Base-by-base conservation (phyloP, 2,329 filamentous ascomycete genomes). In the Alternaria gansuensis region DNA sequence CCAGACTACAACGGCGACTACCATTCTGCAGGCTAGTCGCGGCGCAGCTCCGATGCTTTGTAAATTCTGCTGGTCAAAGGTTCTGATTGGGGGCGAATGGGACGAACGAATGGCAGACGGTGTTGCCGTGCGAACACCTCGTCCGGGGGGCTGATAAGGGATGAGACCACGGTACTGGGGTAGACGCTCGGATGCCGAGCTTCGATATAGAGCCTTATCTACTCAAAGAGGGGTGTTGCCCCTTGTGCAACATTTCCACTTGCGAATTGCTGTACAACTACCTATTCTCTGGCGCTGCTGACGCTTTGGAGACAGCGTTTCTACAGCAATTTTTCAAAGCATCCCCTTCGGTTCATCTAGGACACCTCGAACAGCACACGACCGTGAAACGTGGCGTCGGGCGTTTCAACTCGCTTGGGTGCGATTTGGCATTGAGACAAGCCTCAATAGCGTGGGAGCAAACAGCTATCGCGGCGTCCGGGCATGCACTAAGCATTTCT, bases 111-210 rank as follows among this genome's bases (percentile, higher is more conserved):
- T 64, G 51, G 63, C 48, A 43, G 54, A 24, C 58, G 54, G 64
- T 48, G 55, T 48, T 33, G 58, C 62, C 61, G 52, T 52, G 55
- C 54, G 48, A 55, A 62, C 62, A 60, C 50, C 52, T 46, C 53
- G 41, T 45, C 49, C 57, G 34, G 59, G 46, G 46, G 62, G 50
- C 51, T 66, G 71, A 72, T 72, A 73, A 70, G 66, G 66, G 62
- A 56, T 55, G 63, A 54, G 31, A 56, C 57, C 54, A 60, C 56
- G 40, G 49, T 36, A 54, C 46, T 37, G 58, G 60, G 59, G 57
- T 51, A 59, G 29, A 46, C 13, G 50, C 49, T 45, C 51, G 58
- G 23, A 50, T 60, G 39, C 50, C 56, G 54, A 54, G 54, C 52
- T 59, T 51, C 48, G 49, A 55, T 53, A 53, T 51, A 51, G 49